Base-by-base conservation (phyloP, 75 land plant genomes). In the Larix kaempferi region DNA sequence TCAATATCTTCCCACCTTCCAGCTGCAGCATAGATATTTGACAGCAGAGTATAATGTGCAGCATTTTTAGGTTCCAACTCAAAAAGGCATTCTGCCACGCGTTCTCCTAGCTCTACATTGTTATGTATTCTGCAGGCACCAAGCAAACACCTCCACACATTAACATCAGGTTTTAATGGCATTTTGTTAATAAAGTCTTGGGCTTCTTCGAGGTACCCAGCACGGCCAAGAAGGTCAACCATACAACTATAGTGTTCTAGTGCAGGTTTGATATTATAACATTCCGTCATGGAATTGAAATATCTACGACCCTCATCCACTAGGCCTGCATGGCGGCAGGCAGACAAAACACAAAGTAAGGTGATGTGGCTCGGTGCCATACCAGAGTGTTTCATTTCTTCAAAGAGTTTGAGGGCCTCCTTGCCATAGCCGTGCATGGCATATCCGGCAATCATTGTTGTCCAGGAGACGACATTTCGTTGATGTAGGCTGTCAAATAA, bases 371-470 rank as follows among this genome's bases (percentile, higher is more conserved):
- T 71, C 63, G 80, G 44, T 78, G 80, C 22, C 80, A n/a, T 21
- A 87, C 71, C 65, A 87, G 59, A 16, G 88, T 78, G 59, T 81
- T 84, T 73, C 76, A 65, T 83, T 76, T 63, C n/a, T 37, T 73
- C 21, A 33, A 84, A 84, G 5, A 78, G 35, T 59, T 66, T 35
- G 60, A 84, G 78, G 2, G 71, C 88, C 74, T 73, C 59, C 25
- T 78, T 67, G 13, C 74, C 71, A 35, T 71, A 10, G 16, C 86
- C 83, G 75, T 74, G 76, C 66, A 76, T 76, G 2, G 80, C 79
- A 74, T 80, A 86, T 13, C 82, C 82, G 35, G 69, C 78, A 62
- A 87, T 49, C 88, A 87, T 80, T 58, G 88, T 74, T 65, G 83
- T 87, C 83, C 86, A 87, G 5, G 81, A 72, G 26, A 82, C 81